These are phyloP conservation scores for Podaxis sp. DNA, from an alignment of 768 basidiomycete genomes.

Conservation along the genomic window DNA sequence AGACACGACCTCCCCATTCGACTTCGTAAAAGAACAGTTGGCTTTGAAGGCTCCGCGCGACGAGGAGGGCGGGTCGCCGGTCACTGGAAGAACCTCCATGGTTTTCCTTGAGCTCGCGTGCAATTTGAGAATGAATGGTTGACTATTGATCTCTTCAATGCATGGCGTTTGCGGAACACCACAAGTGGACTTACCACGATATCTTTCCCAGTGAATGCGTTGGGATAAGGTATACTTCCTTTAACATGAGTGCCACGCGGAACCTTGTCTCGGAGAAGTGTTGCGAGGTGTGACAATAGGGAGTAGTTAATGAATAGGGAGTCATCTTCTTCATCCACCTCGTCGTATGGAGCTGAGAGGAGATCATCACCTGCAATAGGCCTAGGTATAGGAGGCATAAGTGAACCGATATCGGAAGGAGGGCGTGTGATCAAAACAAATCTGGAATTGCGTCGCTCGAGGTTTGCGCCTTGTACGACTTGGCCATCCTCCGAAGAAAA, in stretches of 20 bases:
- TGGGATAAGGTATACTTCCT: slow-evolving; percentile 87
- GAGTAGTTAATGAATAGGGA: slow-evolving; percentile 86
- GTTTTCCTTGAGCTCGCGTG: slow-evolving; percentile 68
- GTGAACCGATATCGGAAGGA: slow-evolving; percentile 3
- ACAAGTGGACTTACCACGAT: slow-evolving; percentile 26
- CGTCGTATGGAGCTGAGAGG: slow-evolving; percentile 48
- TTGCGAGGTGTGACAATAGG: slow-evolving; percentile 84
- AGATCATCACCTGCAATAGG: slow-evolving; percentile 39
- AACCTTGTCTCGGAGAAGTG: slow-evolving; percentile 87
- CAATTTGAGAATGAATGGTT: slow-evolving; percentile 83
- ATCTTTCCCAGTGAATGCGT: slow-evolving; percentile 92
- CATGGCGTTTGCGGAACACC: background rate
- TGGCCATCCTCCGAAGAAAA: slow-evolving; percentile 7
- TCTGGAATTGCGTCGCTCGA: slow-evolving; percentile 8
- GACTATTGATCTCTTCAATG: slow-evolving; percentile 45
- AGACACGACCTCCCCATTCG: slow-evolving; percentile 84
- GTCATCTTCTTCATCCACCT: slow-evolving; percentile 48
- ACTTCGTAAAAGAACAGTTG: slow-evolving; percentile 97
- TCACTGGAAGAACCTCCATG: slow-evolving; percentile 69
- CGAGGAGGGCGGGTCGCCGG: slow-evolving; percentile 77
- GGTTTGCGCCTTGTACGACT: background rate
- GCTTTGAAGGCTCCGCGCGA: slow-evolving; percentile 86
- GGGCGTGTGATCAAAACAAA: slow-evolving; percentile 2
- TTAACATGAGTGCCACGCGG: slow-evolving; percentile 87
- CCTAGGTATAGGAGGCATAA: background rate